Base-by-base conservation (phyloP, 768 basidiomycete genomes). In the Amanita molliuscula region DNA sequence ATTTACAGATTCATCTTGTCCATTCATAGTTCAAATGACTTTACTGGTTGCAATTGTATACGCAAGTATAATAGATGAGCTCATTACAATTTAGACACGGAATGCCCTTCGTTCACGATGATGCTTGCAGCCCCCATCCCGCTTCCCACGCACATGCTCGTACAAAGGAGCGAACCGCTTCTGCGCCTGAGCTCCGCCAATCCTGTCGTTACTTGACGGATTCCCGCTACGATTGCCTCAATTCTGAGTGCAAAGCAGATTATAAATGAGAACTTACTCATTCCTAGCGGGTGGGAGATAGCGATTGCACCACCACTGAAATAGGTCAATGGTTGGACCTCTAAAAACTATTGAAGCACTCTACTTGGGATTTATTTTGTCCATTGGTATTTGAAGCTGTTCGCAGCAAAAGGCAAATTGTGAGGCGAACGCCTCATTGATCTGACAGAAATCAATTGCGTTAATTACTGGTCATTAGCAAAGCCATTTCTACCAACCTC, bases 341-440 rank as follows among this genome's bases (percentile, higher is more conserved):
- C 25, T 47, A 25, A 6, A 23, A 7, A 26, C 21, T 35, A 25
- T 13, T 15, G 21, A 52, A 45, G 25, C 4, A 69, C 76, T 66
- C n/a, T 70, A 80, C 88, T 90, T 82, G 43, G 88, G 81, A 61
- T 96, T 96, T 58, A 93, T 83, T 64, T 83, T 92, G 57, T 81
- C 76, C 15, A 86, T 80, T 2, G 84, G 79, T 40, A 95, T 73
- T 23, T 74, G 70, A 21, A 94, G 74, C 59, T 89, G 71, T 58
- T 94, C 85, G 6, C 94, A 81, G 47, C 88, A 93, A 66, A 92
- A 86, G n/a, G 87, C 88, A 53, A 90, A 94, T 61, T 95, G 92
- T 1, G 88, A 92, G 0, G 90, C 91, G 53, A 94, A 95, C 0
- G 92, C 92, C 65, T 93, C 87, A 50, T 91, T 90, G 55, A 88